Conservation (phyloP, 1,284 basidiomycete species). For the Golubevia sp. region DNA sequence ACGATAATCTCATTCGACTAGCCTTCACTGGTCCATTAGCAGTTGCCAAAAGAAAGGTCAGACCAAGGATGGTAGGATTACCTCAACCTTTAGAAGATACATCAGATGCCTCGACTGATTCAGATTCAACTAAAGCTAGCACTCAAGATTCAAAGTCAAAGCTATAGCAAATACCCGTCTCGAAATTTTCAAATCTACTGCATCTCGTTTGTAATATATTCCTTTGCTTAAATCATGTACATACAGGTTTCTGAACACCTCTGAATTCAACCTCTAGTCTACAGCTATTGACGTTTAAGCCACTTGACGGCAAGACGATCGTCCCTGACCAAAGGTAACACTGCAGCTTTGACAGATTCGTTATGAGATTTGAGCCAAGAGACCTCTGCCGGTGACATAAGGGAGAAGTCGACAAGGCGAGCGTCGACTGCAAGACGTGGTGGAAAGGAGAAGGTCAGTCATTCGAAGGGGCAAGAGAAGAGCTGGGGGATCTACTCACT, state of each 20-base stretch:
- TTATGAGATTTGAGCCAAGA: conserved; percentile 52
- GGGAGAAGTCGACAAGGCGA: conserved; percentile 31
- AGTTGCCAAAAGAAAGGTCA: conserved; percentile 33
- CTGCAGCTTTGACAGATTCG: conserved; percentile 19
- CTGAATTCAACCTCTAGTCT: too few species aligned
- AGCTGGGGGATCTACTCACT: conserved; percentile 9
- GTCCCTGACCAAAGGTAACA: conserved; percentile 39
- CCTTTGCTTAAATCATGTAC: too few species aligned
- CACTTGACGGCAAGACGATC: conserved; percentile 39
- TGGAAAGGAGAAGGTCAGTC: not conserved
- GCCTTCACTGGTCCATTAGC: conserved; percentile 42
- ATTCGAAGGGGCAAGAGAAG: too few species aligned
- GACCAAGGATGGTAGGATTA: conserved; percentile 30
- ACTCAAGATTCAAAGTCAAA: too few species aligned
- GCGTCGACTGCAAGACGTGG: conserved; percentile 17
- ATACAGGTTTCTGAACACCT: too few species aligned
- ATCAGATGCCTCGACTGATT: too few species aligned
- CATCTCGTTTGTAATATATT: too few species aligned
- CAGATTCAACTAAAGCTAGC: too few species aligned
- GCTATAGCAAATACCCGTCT: too few species aligned
- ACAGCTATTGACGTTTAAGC: conserved; percentile 33
- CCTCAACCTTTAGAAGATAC: too few species aligned
- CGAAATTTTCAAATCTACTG: too few species aligned
- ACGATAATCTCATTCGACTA: conserved; percentile 32
- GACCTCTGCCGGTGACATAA: conserved; percentile 31